phyloP scores from a whole-genome alignment of 2,329 filamentous ascomycete genomes.

The Colletotrichum graminicola region DNA sequence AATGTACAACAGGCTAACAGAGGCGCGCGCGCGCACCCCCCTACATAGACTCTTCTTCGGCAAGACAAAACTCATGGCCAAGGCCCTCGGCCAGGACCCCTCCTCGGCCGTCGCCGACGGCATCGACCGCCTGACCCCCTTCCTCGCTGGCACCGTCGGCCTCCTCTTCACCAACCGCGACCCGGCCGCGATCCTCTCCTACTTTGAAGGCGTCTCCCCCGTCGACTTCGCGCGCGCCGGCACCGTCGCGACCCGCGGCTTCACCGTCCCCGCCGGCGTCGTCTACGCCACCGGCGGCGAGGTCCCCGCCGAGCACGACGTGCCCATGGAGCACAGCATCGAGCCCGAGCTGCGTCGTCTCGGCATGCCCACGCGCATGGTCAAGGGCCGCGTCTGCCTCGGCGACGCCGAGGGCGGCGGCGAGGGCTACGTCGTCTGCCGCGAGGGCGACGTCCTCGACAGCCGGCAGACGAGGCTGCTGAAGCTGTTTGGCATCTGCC shows the following conservation, averaged over 20 bases:
- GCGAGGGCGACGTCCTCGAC: constrained; percentile 86
- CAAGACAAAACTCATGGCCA: constrained; percentile 99
- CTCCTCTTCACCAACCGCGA: constrained; percentile 89
- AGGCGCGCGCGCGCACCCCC: neutral
- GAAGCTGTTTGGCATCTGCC: constrained; percentile 92
- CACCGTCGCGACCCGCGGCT: constrained; percentile 77
- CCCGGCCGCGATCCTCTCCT: constrained; percentile 74
- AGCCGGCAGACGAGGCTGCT: constrained; percentile 92
- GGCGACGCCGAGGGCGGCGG: constrained; percentile 62
- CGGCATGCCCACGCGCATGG: constrained; percentile 88
- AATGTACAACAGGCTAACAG: constrained; percentile 3
- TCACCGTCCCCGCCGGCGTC: constrained; percentile 85
- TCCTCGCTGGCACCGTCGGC: constrained; percentile 86
- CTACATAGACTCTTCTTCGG: constrained; percentile 88
- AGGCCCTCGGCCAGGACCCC: constrained; percentile 84
- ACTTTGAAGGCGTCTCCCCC: constrained; percentile 79
- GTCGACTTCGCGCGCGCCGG: constrained; percentile 95
- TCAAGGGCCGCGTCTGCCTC: constrained; percentile 88
- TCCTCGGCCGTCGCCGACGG: constrained; percentile 86
- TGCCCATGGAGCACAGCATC: constrained; percentile 86
- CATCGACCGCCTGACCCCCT: constrained; percentile 75
- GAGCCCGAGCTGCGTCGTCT: constrained; percentile 92
- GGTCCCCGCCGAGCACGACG: constrained; percentile 82
- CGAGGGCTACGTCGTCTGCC: constrained; percentile 81
- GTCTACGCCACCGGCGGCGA: constrained; percentile 86